Percentiles rank a stretch among this genome's conserved stretches.
Evolutionary conservation across 2,329 filamentous ascomycete genomes (phyloP).

Genomic region (Botrytis fabae): DNA sequence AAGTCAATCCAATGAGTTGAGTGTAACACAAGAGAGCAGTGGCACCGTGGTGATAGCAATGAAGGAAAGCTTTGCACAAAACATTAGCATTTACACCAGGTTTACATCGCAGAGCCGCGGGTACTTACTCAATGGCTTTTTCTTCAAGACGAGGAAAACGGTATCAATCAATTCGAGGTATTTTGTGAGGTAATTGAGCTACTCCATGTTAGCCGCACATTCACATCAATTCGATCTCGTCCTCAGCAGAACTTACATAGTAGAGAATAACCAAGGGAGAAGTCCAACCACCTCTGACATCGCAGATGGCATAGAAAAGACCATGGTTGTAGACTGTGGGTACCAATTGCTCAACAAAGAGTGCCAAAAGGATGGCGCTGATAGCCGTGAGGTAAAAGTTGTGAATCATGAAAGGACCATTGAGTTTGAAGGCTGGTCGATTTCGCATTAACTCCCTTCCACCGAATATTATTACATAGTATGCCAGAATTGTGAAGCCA

Average conservation of each 20-base stretch:
- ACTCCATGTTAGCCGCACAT: constrained; percentile 43
- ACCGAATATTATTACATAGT: constrained; percentile 93
- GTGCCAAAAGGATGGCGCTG: constrained; percentile 74
- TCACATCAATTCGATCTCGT: not conserved
- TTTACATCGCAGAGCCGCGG: not conserved
- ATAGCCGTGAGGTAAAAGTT: constrained; percentile 92
- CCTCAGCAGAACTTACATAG: constrained; percentile 70
- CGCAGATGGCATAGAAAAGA: constrained; percentile 87
- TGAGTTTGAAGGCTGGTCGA: constrained; percentile 81
- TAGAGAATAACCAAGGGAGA: constrained; percentile 90
- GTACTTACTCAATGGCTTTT: constrained; percentile 85
- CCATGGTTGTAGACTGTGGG: constrained; percentile 79
- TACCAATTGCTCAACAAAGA: constrained; percentile 90
- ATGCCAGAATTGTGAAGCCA: constrained; percentile 75
- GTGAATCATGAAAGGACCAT: constrained; percentile 88
- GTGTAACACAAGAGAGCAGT: constrained; percentile 98
- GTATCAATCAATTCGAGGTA: constrained; percentile 95
- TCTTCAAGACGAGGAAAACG: constrained; percentile 96
- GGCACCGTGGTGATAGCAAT: constrained; percentile 98
- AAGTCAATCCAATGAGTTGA: constrained; percentile 87
- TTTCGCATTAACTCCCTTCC: constrained; percentile 91
- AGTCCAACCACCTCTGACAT: constrained; percentile 83
- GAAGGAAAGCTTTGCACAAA: constrained; percentile 73
- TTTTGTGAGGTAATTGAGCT: constrained; percentile 98
- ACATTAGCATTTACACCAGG: constrained; percentile 39